Percentiles rank a stretch among this genome's conserved stretches.
Conservation (phyloP, 1,284 basidiomycete species). For the Fomes fomentarius region DNA sequence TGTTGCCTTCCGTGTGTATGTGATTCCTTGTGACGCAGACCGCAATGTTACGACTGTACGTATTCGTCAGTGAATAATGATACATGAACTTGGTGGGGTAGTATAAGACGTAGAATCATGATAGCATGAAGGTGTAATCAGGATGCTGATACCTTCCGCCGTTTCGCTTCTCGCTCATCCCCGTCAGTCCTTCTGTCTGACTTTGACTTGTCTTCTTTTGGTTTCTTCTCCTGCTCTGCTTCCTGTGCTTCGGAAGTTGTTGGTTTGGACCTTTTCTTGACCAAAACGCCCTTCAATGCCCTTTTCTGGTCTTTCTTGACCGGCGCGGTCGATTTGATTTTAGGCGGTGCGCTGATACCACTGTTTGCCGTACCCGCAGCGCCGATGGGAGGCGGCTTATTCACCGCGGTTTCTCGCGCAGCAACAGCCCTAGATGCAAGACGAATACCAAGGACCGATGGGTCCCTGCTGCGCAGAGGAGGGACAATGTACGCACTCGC, state of each 20-base stretch:
- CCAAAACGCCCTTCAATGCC: conserved; percentile 73
- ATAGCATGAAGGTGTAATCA: neutral
- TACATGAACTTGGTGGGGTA: conserved; percentile 7
- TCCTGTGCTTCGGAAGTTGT: conserved; percentile 20
- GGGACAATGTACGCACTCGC: conserved; percentile 56
- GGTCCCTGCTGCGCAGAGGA: conserved; percentile 16
- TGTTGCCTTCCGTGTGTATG: neutral
- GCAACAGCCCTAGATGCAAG: conserved; percentile 65
- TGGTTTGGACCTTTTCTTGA: conserved; percentile 70
- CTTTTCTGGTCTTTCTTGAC: conserved; percentile 62
- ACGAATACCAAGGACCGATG: neutral
- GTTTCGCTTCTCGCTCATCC: conserved; percentile 18
- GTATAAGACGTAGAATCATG: neutral
- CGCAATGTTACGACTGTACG: conserved; percentile 1
- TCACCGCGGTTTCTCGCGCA: conserved; percentile 60
- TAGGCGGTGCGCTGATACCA: conserved; percentile 17
- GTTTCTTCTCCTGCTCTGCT: neutral
- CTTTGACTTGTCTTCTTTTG: neutral
- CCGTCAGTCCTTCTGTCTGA: conserved; percentile 12
- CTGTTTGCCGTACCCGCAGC: conserved; percentile 3
- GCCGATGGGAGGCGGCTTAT: conserved; percentile 41
- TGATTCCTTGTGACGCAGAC: neutral
- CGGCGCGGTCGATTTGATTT: conserved; percentile 35
- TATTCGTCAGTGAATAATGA: conserved; percentile 9
- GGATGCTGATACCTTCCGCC: conserved; percentile 19